These are phyloP conservation scores for Ciborinia camelliae DNA, from an alignment of 2,329 filamentous ascomycete species.

Conservation along the genomic window DNA sequence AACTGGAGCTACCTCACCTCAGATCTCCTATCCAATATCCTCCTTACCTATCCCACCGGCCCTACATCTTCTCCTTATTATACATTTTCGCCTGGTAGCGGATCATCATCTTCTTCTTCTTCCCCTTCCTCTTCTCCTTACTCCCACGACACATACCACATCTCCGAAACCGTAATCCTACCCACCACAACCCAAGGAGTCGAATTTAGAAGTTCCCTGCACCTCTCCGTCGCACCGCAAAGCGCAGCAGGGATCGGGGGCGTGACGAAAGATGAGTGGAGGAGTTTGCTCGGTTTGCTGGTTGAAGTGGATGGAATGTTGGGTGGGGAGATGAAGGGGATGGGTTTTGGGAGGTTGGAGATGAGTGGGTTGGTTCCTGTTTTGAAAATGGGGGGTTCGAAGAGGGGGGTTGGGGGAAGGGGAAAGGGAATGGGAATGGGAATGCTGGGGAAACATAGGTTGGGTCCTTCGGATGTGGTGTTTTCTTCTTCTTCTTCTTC, in stretches of 20 bases:
- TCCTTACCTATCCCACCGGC: not conserved
- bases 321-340: not conserved
- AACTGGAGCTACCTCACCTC: not conserved
- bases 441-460: not conserved
- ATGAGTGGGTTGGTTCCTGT: not conserved
- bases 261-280: not conserved
- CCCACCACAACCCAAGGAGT: not conserved
- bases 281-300: not conserved
- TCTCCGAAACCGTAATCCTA: not conserved
- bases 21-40: not conserved
- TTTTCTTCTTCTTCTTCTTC: not conserved
- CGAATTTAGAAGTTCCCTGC: not conserved
- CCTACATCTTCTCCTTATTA: not conserved
- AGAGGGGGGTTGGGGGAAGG: too few species aligned
- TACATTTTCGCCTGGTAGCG: not conserved
- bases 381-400: not conserved
- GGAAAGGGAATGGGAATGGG: too few species aligned
- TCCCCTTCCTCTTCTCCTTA: too few species aligned
- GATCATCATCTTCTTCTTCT: not conserved
- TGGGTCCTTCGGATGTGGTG: not conserved
- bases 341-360: not conserved
- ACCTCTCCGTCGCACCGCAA: not conserved
- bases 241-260: not conserved
- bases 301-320: not conserved
- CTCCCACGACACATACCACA: not conserved